These are phyloP conservation scores for Syzygium aromaticum DNA, from an alignment of 345 rosid species.

Conservation along the genomic window DNA sequence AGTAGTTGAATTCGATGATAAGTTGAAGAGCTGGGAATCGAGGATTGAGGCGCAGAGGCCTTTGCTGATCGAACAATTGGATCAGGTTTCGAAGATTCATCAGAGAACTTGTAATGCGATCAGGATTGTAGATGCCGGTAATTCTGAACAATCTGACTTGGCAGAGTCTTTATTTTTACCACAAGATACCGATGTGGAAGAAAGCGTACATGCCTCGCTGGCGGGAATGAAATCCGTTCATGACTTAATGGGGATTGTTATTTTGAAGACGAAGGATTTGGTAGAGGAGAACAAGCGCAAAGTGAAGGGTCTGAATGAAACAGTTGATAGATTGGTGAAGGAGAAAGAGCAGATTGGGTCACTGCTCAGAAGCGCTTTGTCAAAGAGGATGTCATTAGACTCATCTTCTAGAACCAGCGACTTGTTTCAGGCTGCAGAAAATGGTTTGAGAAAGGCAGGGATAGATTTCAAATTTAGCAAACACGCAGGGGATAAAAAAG, in stretches of 20 bases:
- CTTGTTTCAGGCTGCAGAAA: constrained; percentile 77
- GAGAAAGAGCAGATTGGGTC: constrained; percentile 93
- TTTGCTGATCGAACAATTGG: constrained; percentile 74
- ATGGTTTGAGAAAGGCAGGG: constrained; percentile 74
- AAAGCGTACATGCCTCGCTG: constrained; percentile 75
- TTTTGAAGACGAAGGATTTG: constrained; percentile 48
- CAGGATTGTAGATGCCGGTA: constrained; percentile 49
- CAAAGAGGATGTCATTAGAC: constrained; percentile 51
- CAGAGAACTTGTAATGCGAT: constrained; percentile 50
- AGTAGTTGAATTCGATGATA: constrained; percentile 67
- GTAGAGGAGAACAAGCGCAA: constrained; percentile 59
- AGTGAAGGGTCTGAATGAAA: constrained; percentile 63
- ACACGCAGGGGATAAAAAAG: constrained; percentile 28
- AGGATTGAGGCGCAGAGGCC: constrained; percentile 66
- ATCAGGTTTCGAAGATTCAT: constrained; percentile 73
- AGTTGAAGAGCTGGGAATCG: constrained; percentile 45
- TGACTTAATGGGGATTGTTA: constrained; percentile 53
- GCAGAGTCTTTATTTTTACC: constrained; percentile 88
- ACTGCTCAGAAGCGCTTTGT: constrained; percentile 79
- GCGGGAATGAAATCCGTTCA: constrained; percentile 91
- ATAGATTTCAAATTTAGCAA: constrained; percentile 54
- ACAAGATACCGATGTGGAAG: constrained; percentile 72
- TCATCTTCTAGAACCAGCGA: constrained; percentile 52
- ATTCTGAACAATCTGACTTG: constrained; percentile 54
- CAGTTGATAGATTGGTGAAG: constrained; percentile 49